Base-by-base conservation (phyloP, 2,329 filamentous ascomycete species). In the Pseudocercospora eumusae region DNA sequence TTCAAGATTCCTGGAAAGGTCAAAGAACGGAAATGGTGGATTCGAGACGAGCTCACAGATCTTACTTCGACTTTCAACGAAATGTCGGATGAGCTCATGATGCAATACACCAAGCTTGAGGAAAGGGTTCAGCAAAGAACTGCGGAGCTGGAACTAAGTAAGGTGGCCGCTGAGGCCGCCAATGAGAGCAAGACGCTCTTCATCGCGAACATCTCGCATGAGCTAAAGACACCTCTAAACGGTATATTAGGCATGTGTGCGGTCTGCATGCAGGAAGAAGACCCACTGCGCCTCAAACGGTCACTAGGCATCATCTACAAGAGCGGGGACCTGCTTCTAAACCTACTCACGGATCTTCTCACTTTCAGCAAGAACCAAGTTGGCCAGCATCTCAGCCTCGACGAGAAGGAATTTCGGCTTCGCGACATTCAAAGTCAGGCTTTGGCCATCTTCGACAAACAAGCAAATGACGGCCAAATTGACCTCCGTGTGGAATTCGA, bases 171-270 rank as follows among this genome's bases (percentile, higher is more conserved):
- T 1, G 93, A 96, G 75, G 90, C 91, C n/a, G 93, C 93, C 3
- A 97, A 96, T 70, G 91, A 96, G 77, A 96, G 91, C 81, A 99
- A 99, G 79, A 98, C 95, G 0, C 82, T 98, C 8, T 98, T 98
- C 78, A 96, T 99, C 66, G 95, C 95, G 18, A 98, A 98, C 70
- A 96, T 98, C 56, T 87, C 84, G 1, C 87, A 89, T 68, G 87
- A 98, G 75, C 82, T 99, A 36, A 96, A 96, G 74, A 99, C 95
- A 1, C 95, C 95, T 0, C 82, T 98, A 61, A 98, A 98, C 72
- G 95, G 93, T 11, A 97, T 98, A 54, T 82, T 99, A 70, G 95
- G 95, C 62, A 95, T 97, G 89, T 93, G 89, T 68, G 90, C 92
- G 0, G 89, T 96, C 0, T 95, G 91, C 75, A 95, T 96, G 91